phyloP scores from a whole-genome alignment of 805 yeast species.

The Candida maris region DNA sequence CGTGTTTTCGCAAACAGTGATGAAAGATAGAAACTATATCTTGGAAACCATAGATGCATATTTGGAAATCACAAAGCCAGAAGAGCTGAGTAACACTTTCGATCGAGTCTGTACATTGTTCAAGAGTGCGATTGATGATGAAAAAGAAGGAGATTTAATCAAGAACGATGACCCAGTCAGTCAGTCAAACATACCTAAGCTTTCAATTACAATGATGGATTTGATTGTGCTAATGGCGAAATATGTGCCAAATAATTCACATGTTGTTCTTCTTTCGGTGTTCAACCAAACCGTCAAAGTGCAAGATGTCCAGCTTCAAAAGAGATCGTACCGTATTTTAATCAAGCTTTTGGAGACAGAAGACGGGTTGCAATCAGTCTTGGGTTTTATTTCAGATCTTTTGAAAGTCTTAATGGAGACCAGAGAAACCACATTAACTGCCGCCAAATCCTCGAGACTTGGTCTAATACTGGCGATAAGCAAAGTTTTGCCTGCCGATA shows the following conservation, averaged over 20 bases:
- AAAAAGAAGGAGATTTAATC: constrained; percentile 33
- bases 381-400: constrained; percentile 52
- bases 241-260: constrained; percentile 68
- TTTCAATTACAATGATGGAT: constrained; percentile 87
- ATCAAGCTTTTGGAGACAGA: constrained; percentile 68
- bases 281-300: constrained; percentile 63
- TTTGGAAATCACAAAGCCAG: constrained; percentile 61
- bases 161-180: constrained; percentile 32
- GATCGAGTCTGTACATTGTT: constrained; percentile 80
- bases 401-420: constrained; percentile 56
- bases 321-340: constrained; percentile 81
- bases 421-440: constrained; percentile 54
- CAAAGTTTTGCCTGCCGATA: constrained; percentile 56
- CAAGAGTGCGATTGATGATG: constrained; percentile 68
- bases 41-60: constrained; percentile 84
- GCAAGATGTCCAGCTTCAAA: constrained; percentile 70
- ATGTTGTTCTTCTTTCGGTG: constrained; percentile 72
- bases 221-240: constrained; percentile 82
- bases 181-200: constrained; percentile 40
- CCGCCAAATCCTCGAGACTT: constrained; percentile 81
- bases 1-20: constrained; percentile 83
- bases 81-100: constrained; percentile 72
- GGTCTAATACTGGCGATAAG: constrained; percentile 60
- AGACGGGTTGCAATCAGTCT: constrained; percentile 53
- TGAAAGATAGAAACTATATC: constrained; percentile 79